phyloP scores from a whole-genome alignment of 441 rosid species.

The Eutrema salsugineum region DNA sequence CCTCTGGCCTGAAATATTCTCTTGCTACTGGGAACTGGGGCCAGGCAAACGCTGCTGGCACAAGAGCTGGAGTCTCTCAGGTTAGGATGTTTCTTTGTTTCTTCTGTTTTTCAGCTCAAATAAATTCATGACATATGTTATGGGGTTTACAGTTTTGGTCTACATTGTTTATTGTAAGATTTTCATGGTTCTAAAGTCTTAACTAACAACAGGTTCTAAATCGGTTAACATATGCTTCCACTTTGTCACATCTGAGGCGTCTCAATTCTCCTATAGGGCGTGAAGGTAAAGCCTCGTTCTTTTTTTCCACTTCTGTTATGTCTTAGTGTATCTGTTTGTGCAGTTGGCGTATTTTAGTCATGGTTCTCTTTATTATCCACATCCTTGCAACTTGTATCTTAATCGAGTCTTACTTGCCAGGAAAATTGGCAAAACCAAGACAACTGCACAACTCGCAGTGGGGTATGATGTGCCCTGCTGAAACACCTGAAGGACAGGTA shows the following conservation, averaged over 20 bases:
- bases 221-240: conserved; percentile 97
- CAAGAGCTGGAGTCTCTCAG: conserved; percentile 99
- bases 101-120: neutral
- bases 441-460: conserved; percentile 99
- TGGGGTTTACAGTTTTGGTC: neutral
- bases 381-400: conserved; percentile 10
- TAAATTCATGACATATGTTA: neutral
- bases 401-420: conserved; percentile 38
- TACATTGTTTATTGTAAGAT: neutral
- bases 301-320: neutral
- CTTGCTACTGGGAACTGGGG: conserved; percentile 99
- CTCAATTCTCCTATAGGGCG: conserved; percentile 97
- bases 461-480: conserved; percentile 99
- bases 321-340: neutral
- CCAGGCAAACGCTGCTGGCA: conserved; percentile 98
- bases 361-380: neutral
- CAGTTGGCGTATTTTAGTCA: neutral
- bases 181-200: conserved; percentile 4
- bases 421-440: conserved; percentile 97
- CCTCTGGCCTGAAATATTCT: conserved; percentile 93
- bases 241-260: conserved; percentile 93
- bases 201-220: conserved; percentile 67
- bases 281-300: conserved; percentile 65
- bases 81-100: conserved; percentile 33
- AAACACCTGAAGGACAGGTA: conserved; percentile 99